Evolutionary conservation across 495 filamentous ascomycete genomes (phyloP), one percentile per base, ranked within the genome.

Genomic region (Aspergillus nidulans): DNA sequence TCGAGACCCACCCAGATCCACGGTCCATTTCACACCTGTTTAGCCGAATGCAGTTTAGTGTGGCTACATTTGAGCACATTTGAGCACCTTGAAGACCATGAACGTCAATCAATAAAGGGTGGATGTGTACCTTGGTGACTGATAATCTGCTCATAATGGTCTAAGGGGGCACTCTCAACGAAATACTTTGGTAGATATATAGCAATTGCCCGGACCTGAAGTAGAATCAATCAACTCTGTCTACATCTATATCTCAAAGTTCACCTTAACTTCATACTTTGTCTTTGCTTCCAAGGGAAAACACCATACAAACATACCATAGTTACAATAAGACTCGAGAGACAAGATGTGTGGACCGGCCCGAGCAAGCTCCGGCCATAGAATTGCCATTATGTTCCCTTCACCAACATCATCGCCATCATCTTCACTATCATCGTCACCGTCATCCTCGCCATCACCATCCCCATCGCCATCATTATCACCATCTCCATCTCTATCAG

Each of bases 301-400:
- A 18, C 28, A 39, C 30, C 32, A 21, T 23, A 40, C 40, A 30
- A 21, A 0, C n/a, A n/a, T 25, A 23, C 52, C 19, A 24, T 30
- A 0, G 15, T 9, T 20, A 8, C 18, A 25, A 28, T 24, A 18
- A 45, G 23, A 30, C n/a, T n/a, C n/a, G n/a, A 43, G 24, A 55
- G 45, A 30, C 3, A 54, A 48, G 30, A 62, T 57, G 52, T 48
- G 62, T 58, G 39, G 60, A 44, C 43, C 38, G 4, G 5, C 47
- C 38, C 20, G 65, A n/a, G 32, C 63, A 52, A 46, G 30, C 44
- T 41, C 58, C 49, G 48, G 60, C 39, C 46, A 66, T 52, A 45
- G 40, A 24, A 57, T 73, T 63, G 32, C 63, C 61, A 21, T 70
- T 64, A 34, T 72, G 58, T 38, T 72, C 60, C 16, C 65, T 48